Evolutionary conservation across 441 rosid species (phyloP), one percentile per base, ranked within the genome.

Genomic region (Corymbia citriodora): DNA sequence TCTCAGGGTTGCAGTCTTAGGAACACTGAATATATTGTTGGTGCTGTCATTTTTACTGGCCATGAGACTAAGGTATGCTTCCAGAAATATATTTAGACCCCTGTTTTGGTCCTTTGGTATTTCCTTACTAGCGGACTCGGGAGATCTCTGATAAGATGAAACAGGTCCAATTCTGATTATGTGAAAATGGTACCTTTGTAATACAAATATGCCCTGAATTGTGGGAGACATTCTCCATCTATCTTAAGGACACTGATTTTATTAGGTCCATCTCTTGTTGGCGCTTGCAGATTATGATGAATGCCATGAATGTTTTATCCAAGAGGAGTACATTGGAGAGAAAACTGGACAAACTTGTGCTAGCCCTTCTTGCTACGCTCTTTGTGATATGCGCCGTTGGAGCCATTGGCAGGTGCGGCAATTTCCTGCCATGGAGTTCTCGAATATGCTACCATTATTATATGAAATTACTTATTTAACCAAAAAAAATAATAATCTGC

Each of bases 1-100:
- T 93, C 91, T 68, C 96, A 98, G 99, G 99, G 99, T 87, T 98
- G 99, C 96, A 96, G 99, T 95, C 98, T 98, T 90, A 96, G 99
- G 94, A 98, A 98, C 94, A 97, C 99, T 1, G 96, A 95, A 92
- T 94, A 92, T 95, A 93, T 97, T 89, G 98, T 97, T 93, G 99
- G 97, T 89, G 94, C 96, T 88, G 97, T 96, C 91, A 94, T 96
- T 79, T 97, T 96, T 94, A 94, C 97, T 21, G 99, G 99, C 91
- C 99, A 95, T 87, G 99, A 97, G 94, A 96, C 99, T 57, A 98
- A 98, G 99, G 99, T 98, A 91, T 81, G 95, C 91, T 54, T 27
- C 40, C 21, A 8, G 79, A 68, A 31, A 68, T 31, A 18, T 16
- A 8, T 16, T 15, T 19, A 15, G 18, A n/a, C 59, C 55, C 14